Base-by-base conservation (phyloP, 1,139 yeast species). In the Arxiozyma heterogenica region DNA sequence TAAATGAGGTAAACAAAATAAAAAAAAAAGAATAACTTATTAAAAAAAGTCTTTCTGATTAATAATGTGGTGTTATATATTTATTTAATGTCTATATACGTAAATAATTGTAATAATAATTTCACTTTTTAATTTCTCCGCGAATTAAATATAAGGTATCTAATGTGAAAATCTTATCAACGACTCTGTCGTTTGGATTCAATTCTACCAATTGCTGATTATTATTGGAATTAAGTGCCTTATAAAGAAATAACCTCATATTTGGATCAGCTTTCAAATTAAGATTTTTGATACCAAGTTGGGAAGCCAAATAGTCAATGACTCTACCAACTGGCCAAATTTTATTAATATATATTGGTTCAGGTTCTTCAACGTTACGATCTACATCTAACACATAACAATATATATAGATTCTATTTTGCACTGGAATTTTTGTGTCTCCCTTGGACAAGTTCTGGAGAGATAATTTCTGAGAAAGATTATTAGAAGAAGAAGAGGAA, bases 301-400 rank as follows among this genome's bases (percentile, higher is more conserved):
- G 66, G 39, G 75, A 78, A 4, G 91, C 82, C 15, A 86, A 76
- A 44, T 78, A 76, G 66, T 91, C 98, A 50, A 89, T 70, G 2
- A 84, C 84, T 58, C 87, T 75, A 0, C 98, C 98, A 8, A 87
- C 76, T 0, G 88, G 84, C 88, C 93, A 84, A 3, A 66, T 61
- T 44, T 66, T 66, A 48, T 70, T 69, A 18, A 66, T 60, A 49
- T 61, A 68, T 25, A 67, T 52, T 0, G 55, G 48, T 3, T n/a
- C 50, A 41, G 66, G 66, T 22, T 61, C 60, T 1, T 27, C 39
- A 41, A 54, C 55, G 21, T 58, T 56, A 11, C 68, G 67, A 21
- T 72, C 71, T 41, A 64, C 56, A n/a, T 74, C 74, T 52, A 81
- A 74, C 3, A 79, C 73, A 59, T 77, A 79, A 45, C 84, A 76